Evolutionary conservation across 2,329 filamentous ascomycete species (phyloP).

Genomic region (Drechmeria coniospora): DNA sequence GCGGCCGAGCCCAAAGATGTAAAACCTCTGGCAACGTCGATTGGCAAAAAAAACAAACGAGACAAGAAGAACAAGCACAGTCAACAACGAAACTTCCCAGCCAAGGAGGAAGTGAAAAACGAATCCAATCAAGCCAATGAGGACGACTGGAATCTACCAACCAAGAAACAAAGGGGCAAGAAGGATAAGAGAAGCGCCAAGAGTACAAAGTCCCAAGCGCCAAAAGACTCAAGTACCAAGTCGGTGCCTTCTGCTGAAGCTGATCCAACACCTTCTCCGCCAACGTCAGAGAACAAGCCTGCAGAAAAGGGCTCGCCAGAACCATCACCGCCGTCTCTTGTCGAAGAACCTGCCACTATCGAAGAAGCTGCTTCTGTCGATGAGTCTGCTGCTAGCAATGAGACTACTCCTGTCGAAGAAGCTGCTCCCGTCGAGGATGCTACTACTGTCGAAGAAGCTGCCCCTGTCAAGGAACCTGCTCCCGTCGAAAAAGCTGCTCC

Average conservation of each 20-base stretch:
- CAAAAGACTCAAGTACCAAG: slow-evolving; percentile 3
- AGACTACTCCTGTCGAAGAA: slow-evolving; percentile 6
- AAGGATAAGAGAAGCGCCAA: slow-evolving; percentile 8
- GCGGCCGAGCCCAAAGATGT: slow-evolving; percentile 7
- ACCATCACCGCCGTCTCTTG: not conserved
- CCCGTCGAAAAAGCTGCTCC: not conserved
- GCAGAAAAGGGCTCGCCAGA: not conserved
- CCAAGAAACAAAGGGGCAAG: slow-evolving; percentile 10
- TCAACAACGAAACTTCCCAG: slow-evolving; percentile 5
- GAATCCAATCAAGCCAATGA: slow-evolving; percentile 5
- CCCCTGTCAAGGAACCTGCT: not conserved
- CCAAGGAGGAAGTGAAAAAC: slow-evolving; percentile 6
- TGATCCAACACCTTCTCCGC: not conserved
- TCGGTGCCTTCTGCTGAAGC: not conserved
- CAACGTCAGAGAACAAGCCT: not conserved
- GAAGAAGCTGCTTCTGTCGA: slow-evolving; percentile 4
- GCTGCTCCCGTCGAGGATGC: slow-evolving; percentile 1
- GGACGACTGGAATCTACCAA: slow-evolving; percentile 3
- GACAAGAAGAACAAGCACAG: slow-evolving; percentile 8
- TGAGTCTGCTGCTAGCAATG: slow-evolving; percentile 7
- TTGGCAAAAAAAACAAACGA: slow-evolving; percentile 10
- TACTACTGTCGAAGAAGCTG: not conserved
- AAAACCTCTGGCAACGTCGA: slow-evolving; percentile 5
- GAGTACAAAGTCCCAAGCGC: slow-evolving; percentile 7
- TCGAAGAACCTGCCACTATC: not conserved